Conservation (phyloP, 148 eudicot species). For the Dianthus caryophyllus region DNA sequence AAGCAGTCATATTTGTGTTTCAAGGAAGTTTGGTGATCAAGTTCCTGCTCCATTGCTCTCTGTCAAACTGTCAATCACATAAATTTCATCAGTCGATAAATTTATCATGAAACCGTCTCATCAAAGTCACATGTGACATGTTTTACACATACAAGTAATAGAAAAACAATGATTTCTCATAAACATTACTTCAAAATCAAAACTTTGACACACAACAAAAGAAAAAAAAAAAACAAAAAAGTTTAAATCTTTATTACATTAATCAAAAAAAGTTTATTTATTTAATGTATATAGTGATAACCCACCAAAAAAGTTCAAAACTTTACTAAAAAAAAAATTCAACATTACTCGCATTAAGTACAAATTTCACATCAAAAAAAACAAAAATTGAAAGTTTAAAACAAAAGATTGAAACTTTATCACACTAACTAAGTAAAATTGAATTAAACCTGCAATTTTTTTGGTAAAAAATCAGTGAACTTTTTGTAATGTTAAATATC, state of each 20-base stretch:
- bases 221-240: too few relatives aligned
- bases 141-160: too few relatives aligned
- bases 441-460: background rate
- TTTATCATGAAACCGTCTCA: too few relatives aligned
- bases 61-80: constrained; percentile 8
- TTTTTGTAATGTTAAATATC: background rate
- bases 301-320: background rate
- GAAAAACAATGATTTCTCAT: too few relatives aligned
- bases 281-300: too few relatives aligned
- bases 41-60: constrained; percentile 13
- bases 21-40: constrained; percentile 24
- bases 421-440: background rate
- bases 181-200: too few relatives aligned
- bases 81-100: background rate
- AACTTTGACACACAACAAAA: too few relatives aligned
- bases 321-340: background rate
- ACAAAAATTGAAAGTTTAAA: background rate
- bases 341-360: background rate
- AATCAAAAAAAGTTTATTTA: too few relatives aligned
- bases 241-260: too few relatives aligned
- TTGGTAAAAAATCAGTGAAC: too few relatives aligned
- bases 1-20: constrained; percentile 69
- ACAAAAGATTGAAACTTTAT: background rate
- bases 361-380: background rate
- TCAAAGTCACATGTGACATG: too few relatives aligned